These are phyloP conservation scores for Rhodotorula glutinis DNA, from an alignment of 1,284 basidiomycete genomes.

Conservation along the genomic window DNA sequence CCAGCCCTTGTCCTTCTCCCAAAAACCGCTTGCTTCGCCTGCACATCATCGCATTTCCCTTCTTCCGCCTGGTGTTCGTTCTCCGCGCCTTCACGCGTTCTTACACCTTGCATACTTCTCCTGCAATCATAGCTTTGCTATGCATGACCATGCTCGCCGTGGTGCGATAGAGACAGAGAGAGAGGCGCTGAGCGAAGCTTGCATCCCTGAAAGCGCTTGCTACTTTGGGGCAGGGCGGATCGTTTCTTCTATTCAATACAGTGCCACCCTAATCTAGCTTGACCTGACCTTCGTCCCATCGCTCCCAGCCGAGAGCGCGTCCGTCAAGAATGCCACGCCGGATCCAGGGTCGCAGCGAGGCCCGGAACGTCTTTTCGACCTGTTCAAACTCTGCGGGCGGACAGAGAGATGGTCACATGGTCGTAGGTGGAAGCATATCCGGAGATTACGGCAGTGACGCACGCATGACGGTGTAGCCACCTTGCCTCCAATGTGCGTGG, in stretches of 20 bases:
- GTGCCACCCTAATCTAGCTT: slow-evolving; percentile 22
- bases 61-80: too few species aligned
- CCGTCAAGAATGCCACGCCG: slow-evolving; percentile 35
- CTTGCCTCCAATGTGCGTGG: slow-evolving; percentile 32
- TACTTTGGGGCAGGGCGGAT: too few species aligned
- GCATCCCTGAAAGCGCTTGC: too few species aligned
- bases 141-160: too few species aligned
- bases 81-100: not conserved
- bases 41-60: not conserved
- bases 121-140: not conserved
- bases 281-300: slow-evolving; percentile 14
- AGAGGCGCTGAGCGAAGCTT: too few species aligned
- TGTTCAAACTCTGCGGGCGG: slow-evolving; percentile 30
- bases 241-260: too few species aligned
- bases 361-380: slow-evolving; percentile 23
- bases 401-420: too few species aligned
- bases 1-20: not conserved
- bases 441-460: too few species aligned
- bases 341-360: slow-evolving; percentile 30
- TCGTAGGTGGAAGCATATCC: too few species aligned
- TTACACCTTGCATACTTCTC: not conserved
- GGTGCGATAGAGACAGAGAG: too few species aligned
- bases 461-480: slow-evolving; percentile 33
- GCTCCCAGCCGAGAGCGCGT: slow-evolving; percentile 33
- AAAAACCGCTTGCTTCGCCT: not conserved